Evolutionary conservation across 2,329 filamentous ascomycete genomes (phyloP).

Genomic region (Calycina herbarum): DNA sequence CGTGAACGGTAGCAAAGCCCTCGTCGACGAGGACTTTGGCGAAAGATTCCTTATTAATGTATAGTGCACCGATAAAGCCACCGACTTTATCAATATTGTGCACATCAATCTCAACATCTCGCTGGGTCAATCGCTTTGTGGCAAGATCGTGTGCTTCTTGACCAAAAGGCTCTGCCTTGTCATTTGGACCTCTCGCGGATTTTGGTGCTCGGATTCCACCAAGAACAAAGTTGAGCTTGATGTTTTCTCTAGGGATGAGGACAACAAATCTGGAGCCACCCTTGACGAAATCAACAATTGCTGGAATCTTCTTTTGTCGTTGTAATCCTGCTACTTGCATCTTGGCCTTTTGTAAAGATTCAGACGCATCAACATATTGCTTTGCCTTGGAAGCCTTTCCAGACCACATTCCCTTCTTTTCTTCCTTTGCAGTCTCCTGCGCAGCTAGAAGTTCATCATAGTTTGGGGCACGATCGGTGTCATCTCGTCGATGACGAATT

Average conservation of each 20-base stretch:
- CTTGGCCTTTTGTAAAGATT: constrained; percentile 92
- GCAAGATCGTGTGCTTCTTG: constrained; percentile 93
- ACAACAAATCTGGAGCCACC: constrained; percentile 94
- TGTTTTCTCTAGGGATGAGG: constrained; percentile 85
- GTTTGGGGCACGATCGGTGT: constrained; percentile 88
- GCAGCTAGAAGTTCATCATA: constrained; percentile 86
- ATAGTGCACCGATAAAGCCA: constrained; percentile 93
- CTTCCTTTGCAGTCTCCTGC: constrained; percentile 79
- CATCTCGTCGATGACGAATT: constrained; percentile 91
- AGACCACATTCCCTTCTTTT: constrained; percentile 93
- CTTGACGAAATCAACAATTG: constrained; percentile 95
- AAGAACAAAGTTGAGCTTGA: constrained; percentile 92
- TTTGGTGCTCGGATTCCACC: constrained; percentile 89
- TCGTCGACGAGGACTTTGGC: constrained; percentile 92
- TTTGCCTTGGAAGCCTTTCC: constrained; percentile 81
- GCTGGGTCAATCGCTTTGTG: constrained; percentile 83
- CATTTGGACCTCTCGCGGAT: constrained; percentile 75
- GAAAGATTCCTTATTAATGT: constrained; percentile 93
- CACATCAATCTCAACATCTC: constrained; percentile 94
- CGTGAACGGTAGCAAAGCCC: constrained; percentile 86
- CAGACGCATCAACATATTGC: constrained; percentile 85
- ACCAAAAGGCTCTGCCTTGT: constrained; percentile 88
- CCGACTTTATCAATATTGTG: constrained; percentile 95
- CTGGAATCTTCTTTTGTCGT: constrained; percentile 88
- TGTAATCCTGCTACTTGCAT: constrained; percentile 85